Conservation (phyloP, 257 asterid genomes). For the Solanum clarkiae region DNA sequence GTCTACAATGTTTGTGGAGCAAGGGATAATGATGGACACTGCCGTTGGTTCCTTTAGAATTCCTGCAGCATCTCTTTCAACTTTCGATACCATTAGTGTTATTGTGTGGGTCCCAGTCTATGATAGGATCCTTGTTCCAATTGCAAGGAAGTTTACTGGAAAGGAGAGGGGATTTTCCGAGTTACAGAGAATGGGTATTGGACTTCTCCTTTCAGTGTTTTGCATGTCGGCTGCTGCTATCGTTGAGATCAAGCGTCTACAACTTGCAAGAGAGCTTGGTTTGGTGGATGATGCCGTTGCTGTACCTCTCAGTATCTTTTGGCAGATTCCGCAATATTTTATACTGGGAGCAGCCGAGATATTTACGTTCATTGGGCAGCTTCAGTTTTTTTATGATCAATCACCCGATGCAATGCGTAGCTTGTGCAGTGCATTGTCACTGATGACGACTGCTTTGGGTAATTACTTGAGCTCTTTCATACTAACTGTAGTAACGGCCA, state of each 20-base stretch:
- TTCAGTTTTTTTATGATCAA: constrained; percentile 84
- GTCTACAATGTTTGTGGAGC: constrained; percentile 91
- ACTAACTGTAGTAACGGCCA: constrained; percentile 50
- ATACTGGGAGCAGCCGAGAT: constrained; percentile 77
- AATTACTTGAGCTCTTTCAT: constrained; percentile 73
- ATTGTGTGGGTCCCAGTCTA: constrained; percentile 84
- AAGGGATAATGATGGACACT: constrained; percentile 88
- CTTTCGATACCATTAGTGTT: constrained; percentile 72
- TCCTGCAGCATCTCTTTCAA: constrained; percentile 84
- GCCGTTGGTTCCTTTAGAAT: constrained; percentile 65
- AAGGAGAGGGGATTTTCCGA: constrained; percentile 60
- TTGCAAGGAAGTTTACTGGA: constrained; percentile 61
- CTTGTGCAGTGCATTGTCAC: constrained; percentile 66
- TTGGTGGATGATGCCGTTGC: constrained; percentile 27
- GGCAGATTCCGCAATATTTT: constrained; percentile 81
- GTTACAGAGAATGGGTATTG: constrained; percentile 83
- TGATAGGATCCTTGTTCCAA: constrained; percentile 62
- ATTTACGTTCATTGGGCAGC: constrained; percentile 68
- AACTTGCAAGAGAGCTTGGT: constrained; percentile 38
- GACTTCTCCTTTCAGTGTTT: constrained; percentile 51
- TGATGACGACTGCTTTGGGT: constrained; percentile 57
- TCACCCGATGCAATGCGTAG: constrained; percentile 98
- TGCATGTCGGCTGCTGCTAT: constrained; percentile 84
- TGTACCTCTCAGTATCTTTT: constrained; percentile 54
- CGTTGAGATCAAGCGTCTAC: constrained; percentile 52